Evolutionary conservation across 306 rosid species (phyloP), one percentile per base, ranked within the genome.

Genomic region (Vachellia pachyceras): DNA sequence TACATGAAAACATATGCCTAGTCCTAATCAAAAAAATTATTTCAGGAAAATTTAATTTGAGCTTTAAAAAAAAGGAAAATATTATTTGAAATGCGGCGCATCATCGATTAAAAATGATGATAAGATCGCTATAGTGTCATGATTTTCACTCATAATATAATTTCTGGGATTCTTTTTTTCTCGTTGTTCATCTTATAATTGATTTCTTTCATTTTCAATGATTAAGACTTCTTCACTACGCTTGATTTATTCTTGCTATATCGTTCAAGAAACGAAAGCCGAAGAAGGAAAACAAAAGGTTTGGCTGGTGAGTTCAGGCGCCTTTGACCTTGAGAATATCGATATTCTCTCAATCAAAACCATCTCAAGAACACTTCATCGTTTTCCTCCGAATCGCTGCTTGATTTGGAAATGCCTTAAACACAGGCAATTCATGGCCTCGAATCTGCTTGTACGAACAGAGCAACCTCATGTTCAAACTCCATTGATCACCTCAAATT

Each of bases 401-500:
- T 7, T 45, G 40, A 45, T 44, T 70, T 15, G 39, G 22, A 65
- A 25, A 52, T 39, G 68, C 68, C 55, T 49, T 15, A 65, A 36
- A 36, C 63, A 39, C 49, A 41, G 47, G 10, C 41, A 36, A 52
- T 55, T 36, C 55, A 90, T 90, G 91, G 88, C 84, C 3, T 68
- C 49, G 14, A 85, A 79, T 72, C 85, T 80, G 72, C 79, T 73
- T 29, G 74, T 82, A 5, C 84, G 33, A 77, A 78, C 90, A 77
- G 90, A 88, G 40, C 68, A 87, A 12, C 78, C 86, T 42, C 74
- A 82, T 14, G 22, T 72, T 75, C 84, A 73, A 50, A 78, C 80
- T 73, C 93, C 82, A 41, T 90, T 82, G 46, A 85, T 93, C 29
- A 47, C 46, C 68, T 45, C 90, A 42, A 67, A 67, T 83, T 46